Evolutionary conservation across 2,329 filamentous ascomycete species (phyloP).

Genomic region (Hymenoscyphus scutula): DNA sequence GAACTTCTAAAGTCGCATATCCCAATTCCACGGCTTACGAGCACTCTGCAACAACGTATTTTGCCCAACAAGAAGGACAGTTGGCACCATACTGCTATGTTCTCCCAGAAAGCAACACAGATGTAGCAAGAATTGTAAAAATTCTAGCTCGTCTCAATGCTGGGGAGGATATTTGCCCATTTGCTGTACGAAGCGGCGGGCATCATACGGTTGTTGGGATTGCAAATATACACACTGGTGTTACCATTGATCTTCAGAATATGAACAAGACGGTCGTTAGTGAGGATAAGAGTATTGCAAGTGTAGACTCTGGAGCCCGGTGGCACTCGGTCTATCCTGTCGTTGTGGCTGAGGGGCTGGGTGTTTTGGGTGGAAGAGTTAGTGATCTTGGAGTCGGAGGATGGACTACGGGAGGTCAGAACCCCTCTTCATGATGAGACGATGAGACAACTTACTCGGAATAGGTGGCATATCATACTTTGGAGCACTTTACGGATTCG

Average conservation of each 20-base stretch:
- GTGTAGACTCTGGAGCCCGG: constrained; percentile 38
- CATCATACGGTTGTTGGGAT: not conserved
- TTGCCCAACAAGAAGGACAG: not conserved
- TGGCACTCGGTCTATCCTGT: constrained; percentile 40
- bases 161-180: not conserved
- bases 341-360: constrained; percentile 34
- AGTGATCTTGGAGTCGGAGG: constrained; percentile 40
- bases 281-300: constrained; percentile 30
- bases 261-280: constrained; percentile 29
- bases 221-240: constrained; percentile 47
- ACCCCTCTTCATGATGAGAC: not conserved
- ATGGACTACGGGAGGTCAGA: constrained; percentile 36
- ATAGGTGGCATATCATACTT: constrained; percentile 42
- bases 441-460: constrained; percentile 34
- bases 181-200: constrained; percentile 8
- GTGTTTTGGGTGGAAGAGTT: constrained; percentile 39
- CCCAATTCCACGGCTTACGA: not conserved
- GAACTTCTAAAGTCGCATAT: not conserved
- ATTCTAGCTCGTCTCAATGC: not conserved
- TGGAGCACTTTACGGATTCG: constrained; percentile 45
- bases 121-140: not conserved
- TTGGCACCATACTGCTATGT: constrained; percentile 3
- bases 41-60: not conserved
- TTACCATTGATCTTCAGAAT: constrained; percentile 44
- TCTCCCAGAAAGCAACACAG: not conserved